Percentiles rank a stretch among this genome's conserved stretches.
These are phyloP conservation scores for Amphicarpaea edgeworthii DNA, from an alignment of 306 rosid genomes.

Conservation along the genomic window DNA sequence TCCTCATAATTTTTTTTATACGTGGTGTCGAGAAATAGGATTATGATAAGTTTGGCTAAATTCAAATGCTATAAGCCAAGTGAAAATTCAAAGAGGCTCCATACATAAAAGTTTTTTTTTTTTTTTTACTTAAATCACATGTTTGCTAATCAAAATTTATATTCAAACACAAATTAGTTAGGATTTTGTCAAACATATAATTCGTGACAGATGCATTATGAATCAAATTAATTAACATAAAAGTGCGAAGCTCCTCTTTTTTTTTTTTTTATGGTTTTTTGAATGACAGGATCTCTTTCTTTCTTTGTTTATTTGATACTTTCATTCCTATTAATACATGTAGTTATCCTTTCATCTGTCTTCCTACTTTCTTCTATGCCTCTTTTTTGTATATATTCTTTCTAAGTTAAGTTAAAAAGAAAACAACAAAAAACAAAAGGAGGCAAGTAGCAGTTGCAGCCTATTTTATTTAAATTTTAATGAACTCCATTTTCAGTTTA, in stretches of 20 bases:
- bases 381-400: constrained; percentile 30
- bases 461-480: constrained; percentile 15
- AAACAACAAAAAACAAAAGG: constrained; percentile 36
- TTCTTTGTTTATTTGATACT: constrained; percentile 4
- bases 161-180: not conserved
- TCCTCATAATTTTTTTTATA: not conserved
- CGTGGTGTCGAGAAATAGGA: not conserved
- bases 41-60: not conserved
- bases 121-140: not conserved
- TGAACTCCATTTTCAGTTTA: not conserved
- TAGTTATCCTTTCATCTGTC: not conserved
- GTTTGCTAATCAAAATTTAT: not conserved
- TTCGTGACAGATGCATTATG: not conserved
- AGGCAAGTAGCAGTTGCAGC: constrained; percentile 29
- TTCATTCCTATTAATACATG: not conserved
- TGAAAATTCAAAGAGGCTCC: no score
- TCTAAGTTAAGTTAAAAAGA: constrained; percentile 33
- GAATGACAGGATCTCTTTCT: not conserved
- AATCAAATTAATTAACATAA: no score
- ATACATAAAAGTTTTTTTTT: not conserved
- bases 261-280: no score
- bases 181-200: not conserved
- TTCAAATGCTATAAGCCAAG: not conserved
- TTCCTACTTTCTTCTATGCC: not conserved
- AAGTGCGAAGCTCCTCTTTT: no score